Evolutionary conservation across 1,284 basidiomycete genomes (phyloP).

Genomic region (Puccinia novopanici): DNA sequence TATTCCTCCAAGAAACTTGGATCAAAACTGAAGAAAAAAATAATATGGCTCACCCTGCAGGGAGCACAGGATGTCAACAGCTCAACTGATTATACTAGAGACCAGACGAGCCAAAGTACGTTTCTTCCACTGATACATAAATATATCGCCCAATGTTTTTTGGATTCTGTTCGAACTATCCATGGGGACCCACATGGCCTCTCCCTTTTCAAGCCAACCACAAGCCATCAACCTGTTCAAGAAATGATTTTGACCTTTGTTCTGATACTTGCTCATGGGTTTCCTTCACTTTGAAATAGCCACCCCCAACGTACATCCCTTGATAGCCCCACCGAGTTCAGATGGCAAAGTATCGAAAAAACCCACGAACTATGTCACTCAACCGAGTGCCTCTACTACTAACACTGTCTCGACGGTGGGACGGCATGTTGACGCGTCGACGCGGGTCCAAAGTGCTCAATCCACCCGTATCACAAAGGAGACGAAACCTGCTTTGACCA

Average conservation of each 20-base stretch:
- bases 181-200: too few species aligned
- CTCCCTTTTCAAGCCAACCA: too few species aligned
- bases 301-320: neutral
- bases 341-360: neutral
- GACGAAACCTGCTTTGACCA: neutral
- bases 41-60: neutral
- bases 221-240: too few species aligned
- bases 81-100: neutral
- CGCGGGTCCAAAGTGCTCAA: neutral
- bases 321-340: neutral
- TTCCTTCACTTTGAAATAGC: neutral
- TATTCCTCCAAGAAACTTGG: neutral
- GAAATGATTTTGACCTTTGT: neutral
- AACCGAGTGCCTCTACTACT: neutral
- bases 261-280: neutral
- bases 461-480: neutral
- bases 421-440: neutral
- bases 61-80: neutral
- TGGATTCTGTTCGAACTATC: too few species aligned
- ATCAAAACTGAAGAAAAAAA: neutral
- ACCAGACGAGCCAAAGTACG: constrained; percentile 1
- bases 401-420: neutral
- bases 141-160: neutral
- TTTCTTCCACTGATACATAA: neutral
- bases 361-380: neutral